Percentiles rank a stretch among this genome's conserved stretches.
phyloP scores from a whole-genome alignment of 495 filamentous ascomycete genomes.

The Haplographium delicatum region DNA sequence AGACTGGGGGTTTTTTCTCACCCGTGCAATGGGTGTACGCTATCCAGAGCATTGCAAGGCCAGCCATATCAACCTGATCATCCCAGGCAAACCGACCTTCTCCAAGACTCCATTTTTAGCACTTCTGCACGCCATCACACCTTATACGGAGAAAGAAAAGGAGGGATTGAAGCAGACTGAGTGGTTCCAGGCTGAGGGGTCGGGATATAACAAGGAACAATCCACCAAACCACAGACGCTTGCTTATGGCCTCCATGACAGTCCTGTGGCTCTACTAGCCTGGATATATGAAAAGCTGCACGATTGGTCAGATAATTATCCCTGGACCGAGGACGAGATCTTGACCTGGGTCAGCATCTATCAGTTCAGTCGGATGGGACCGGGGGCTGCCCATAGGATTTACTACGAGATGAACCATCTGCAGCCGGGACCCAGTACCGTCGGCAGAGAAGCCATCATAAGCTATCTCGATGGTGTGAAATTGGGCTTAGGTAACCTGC shows the following conservation, averaged over 20 bases:
- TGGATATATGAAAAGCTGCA: conserved; percentile 72
- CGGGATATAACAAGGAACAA: conserved; percentile 48
- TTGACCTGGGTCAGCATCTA: conserved; percentile 63
- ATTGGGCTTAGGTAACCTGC: conserved; percentile 15
- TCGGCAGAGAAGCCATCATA: conserved; percentile 6
- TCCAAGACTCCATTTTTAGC: conserved; percentile 14
- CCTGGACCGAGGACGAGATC: conserved; percentile 64
- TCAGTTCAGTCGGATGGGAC: conserved; percentile 51
- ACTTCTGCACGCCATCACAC: conserved; percentile 14
- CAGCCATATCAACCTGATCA: conserved; percentile 40
- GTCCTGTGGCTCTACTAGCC: conserved; percentile 55
- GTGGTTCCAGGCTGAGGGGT: conserved; percentile 34
- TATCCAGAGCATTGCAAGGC: conserved; percentile 55
- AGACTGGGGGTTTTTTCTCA: conserved; percentile 65
- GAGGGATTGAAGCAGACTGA: conserved; percentile 36
- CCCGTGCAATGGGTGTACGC: conserved; percentile 48
- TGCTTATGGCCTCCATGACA: conserved; percentile 52
- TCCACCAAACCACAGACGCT: conserved; percentile 61
- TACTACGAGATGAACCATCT: conserved; percentile 49
- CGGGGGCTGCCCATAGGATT: conserved; percentile 49
- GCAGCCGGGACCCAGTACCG: background rate
- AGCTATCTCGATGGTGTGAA: conserved; percentile 11
- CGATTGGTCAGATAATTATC: conserved; percentile 60
- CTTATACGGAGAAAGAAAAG: conserved; percentile 33
- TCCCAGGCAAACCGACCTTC: no score